These are phyloP conservation scores for Leishmania lainsoni DNA, from an alignment of 208 protist genomes.

Conservation along the genomic window DNA sequence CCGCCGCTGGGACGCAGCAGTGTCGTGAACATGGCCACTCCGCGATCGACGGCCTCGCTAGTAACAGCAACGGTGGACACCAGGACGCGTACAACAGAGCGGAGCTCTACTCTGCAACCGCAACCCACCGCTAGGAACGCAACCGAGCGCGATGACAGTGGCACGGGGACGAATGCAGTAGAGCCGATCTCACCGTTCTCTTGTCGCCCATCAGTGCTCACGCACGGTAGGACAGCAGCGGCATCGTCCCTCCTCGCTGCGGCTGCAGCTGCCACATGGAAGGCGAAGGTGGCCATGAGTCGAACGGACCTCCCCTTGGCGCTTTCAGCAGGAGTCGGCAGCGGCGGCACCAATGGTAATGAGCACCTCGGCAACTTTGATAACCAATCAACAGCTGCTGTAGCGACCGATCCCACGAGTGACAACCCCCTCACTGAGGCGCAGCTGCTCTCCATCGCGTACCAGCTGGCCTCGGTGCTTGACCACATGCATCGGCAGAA, in stretches of 20 bases:
- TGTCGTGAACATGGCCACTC: neutral
- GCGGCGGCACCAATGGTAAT: neutral
- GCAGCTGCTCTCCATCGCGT: constrained; percentile 81
- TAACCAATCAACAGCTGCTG: neutral
- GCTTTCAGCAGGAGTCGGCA: neutral
- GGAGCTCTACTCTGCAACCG: neutral
- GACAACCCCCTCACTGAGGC: constrained; percentile 66
- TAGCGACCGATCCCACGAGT: constrained; percentile 16
- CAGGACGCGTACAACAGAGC: neutral
- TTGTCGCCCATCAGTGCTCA: constrained; percentile 1
- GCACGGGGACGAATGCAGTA: neutral
- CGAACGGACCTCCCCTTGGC: neutral
- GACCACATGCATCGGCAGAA: constrained; percentile 82
- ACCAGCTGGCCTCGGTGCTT: constrained; percentile 74
- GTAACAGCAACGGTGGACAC: neutral
- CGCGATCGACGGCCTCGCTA: neutral
- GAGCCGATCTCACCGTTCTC: constrained; percentile 11
- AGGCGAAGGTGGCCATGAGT: constrained; percentile 9
- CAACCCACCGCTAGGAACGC: neutral
- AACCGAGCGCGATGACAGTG: neutral
- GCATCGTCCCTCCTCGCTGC: constrained; percentile 1
- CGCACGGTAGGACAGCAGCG: neutral
- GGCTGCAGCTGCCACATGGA: constrained; percentile 22
- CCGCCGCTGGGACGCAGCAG: neutral
- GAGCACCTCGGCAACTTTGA: constrained; percentile 4